phyloP scores from a whole-genome alignment of 2,329 filamentous ascomycete genomes.

The Diaporthe vexans region DNA sequence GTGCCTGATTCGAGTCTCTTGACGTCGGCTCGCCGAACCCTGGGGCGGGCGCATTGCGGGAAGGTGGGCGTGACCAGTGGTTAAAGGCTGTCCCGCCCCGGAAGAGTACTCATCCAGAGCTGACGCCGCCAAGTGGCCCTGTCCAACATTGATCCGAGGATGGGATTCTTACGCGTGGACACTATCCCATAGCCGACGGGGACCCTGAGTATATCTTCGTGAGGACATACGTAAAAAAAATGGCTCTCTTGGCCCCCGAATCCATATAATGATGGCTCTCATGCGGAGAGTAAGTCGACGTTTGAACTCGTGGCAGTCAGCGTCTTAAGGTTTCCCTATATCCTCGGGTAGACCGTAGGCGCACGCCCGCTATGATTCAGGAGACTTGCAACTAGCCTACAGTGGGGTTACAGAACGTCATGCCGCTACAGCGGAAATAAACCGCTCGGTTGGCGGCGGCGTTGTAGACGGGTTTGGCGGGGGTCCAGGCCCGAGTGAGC shows the following conservation, averaged over 20 bases:
- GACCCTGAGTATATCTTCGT: not conserved
- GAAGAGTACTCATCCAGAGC: slow-evolving; percentile 37
- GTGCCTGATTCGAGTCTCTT: slow-evolving; percentile 21
- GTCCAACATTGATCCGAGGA: not conserved
- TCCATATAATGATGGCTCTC: not conserved
- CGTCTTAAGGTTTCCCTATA: slow-evolving; percentile 4
- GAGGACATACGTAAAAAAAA: not conserved
- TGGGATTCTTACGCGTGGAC: not conserved
- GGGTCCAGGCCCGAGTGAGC: not conserved
- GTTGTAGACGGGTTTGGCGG: slow-evolving; percentile 15
- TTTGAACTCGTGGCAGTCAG: not conserved
- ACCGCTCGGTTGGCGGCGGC: slow-evolving; percentile 40
- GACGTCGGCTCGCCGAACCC: slow-evolving; percentile 20
- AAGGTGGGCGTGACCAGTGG: not conserved
- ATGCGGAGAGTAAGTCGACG: not conserved
- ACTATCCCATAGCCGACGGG: not conserved
- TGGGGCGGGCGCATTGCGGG: not conserved
- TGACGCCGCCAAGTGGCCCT: not conserved
- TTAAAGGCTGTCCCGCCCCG: slow-evolving; percentile 23
- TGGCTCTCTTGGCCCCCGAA: not conserved
- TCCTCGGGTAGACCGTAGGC: not conserved
- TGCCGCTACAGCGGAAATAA: slow-evolving; percentile 34
- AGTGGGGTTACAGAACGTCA: slow-evolving; percentile 29
- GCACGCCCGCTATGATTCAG: not conserved
- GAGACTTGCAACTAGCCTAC: not conserved